Base-by-base conservation (phyloP, 2,329 filamentous ascomycete genomes). In the Pseudocercospora vitis region DNA sequence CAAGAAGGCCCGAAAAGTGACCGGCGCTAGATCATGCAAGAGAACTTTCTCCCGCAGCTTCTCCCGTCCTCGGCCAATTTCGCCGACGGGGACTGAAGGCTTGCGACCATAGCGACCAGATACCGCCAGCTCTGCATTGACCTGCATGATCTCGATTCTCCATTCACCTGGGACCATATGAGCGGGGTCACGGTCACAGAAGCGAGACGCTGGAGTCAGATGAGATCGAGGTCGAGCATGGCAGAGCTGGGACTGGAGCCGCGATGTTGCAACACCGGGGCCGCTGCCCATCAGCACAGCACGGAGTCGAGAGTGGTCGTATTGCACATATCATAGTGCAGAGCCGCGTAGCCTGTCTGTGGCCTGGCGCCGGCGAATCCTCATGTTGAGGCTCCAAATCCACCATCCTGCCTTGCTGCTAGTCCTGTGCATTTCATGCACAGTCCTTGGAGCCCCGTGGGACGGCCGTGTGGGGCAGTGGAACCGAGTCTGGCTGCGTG, bases 401-500 rank as follows among this genome's bases (percentile, higher is more conserved):
- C 37, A 24, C 37, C 37, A 19, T 18, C 11, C 14, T 39, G 33
- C 33, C 16, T 16, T 18, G 3, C 8, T 37, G 16, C n/a, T 9
- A 37, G 33, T 16, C 33, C 33, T 37, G 21, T 18, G 14, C 9
- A n/a, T 18, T 14, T 18, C 35, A 39, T 18, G 21, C 18, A 18
- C 35, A 39, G 21, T 39, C 35, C n/a, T 39, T 45, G 53, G 51
- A 55, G 54, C 54, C 57, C 57, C 54, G 37, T 57, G 54, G 54
- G 46, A 28, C 18, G 26, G 9, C 9, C 9, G 18, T 29, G 32
- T 32, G 35, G 35, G 14, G n/a, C 31, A 32, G 31, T 14, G 18
- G 19, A 32, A 44, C 29, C 40, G 46, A 26, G 35, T 9, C 35
- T 21, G 7, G 35, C 35, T 39, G 29, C 21, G 29, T 29, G 48